A percentile compares a stretch with the other conserved stretches of the same genome.
These are phyloP conservation scores for Epichloe baconii DNA, from an alignment of 2,329 filamentous ascomycete genomes.

Conservation along the genomic window DNA sequence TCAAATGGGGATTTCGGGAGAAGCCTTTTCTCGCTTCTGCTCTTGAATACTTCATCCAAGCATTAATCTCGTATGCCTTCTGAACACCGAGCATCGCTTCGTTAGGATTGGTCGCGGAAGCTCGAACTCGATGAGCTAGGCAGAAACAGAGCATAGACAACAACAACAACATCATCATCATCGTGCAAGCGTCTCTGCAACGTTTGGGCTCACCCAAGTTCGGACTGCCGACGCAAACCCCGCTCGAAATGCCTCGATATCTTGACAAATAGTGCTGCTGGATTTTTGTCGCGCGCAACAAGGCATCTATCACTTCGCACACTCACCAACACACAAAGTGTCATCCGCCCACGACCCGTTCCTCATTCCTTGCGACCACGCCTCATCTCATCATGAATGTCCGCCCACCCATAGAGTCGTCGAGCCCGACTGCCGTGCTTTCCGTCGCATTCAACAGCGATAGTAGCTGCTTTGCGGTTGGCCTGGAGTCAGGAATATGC, in stretches of 20 bases:
- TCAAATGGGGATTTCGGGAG: too few relatives aligned
- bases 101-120: too few relatives aligned
- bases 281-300: neutral
- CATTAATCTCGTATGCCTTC: too few relatives aligned
- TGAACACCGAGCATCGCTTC: too few relatives aligned
- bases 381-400: conserved; percentile 62
- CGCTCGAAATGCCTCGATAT: conserved; percentile 2
- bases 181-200: neutral
- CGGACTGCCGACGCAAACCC: neutral
- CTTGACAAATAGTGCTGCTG: neutral
- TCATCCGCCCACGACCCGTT: neutral
- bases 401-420: conserved; percentile 68
- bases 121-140: too few relatives aligned
- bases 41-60: too few relatives aligned
- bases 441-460: conserved; percentile 80
- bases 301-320: neutral
- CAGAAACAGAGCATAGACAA: neutral
- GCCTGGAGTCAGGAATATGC: conserved; percentile 74
- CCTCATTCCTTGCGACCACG: neutral
- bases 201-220: neutral
- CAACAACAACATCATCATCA: neutral
- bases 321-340: neutral
- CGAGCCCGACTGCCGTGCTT: conserved; percentile 60
- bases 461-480: conserved; percentile 74
- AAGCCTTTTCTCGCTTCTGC: too few relatives aligned